A percentile compares a stretch with the other conserved stretches of the same genome.
Conservation (phyloP, 352 stramenopile species). For the Globisporangium apiculatum region DNA sequence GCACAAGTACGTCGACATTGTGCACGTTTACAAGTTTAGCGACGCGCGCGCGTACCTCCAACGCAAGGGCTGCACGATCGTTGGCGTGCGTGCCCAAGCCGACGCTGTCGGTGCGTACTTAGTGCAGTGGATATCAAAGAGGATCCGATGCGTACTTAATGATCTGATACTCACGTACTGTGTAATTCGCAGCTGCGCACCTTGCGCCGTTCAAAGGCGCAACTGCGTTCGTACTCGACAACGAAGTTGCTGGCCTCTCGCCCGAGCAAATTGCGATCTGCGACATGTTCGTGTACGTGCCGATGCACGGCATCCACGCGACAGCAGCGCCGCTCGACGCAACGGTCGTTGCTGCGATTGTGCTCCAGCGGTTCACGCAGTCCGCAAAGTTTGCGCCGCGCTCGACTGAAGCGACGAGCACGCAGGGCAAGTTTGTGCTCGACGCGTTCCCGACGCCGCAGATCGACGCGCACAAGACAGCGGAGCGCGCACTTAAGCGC, state of each 20-base stretch:
- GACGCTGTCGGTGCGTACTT: slow-evolving; percentile 6
- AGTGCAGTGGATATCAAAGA: no score
- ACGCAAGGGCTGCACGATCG: slow-evolving; percentile 46
- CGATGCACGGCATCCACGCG: slow-evolving; percentile 38
- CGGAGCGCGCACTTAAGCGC: slow-evolving; percentile 42
- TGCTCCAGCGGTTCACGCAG: slow-evolving; percentile 59
- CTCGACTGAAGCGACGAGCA: slow-evolving; percentile 49
- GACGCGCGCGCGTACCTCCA: slow-evolving; percentile 56
- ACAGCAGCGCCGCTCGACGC: slow-evolving; percentile 38
- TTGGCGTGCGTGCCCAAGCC: slow-evolving; percentile 28
- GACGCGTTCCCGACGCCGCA: slow-evolving; percentile 50
- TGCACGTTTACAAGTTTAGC: slow-evolving; percentile 62
- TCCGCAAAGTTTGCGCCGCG: slow-evolving; percentile 55
- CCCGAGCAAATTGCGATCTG: slow-evolving; percentile 56
- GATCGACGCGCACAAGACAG: slow-evolving; percentile 29
- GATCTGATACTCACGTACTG: not conserved
- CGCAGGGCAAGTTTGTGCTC: slow-evolving; percentile 73
- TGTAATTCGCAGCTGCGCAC: slow-evolving; percentile 30
- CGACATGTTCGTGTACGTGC: slow-evolving; percentile 56
- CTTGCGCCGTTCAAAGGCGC: slow-evolving; percentile 35
- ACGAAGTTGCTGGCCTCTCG: slow-evolving; percentile 55
- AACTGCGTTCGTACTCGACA: slow-evolving; percentile 71
- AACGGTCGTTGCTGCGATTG: slow-evolving; percentile 56
- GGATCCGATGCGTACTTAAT: not conserved
- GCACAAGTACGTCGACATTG: slow-evolving; percentile 74